Conservation (phyloP, 768 basidiomycete genomes). For the Mrakia hoshinonis region DNA sequence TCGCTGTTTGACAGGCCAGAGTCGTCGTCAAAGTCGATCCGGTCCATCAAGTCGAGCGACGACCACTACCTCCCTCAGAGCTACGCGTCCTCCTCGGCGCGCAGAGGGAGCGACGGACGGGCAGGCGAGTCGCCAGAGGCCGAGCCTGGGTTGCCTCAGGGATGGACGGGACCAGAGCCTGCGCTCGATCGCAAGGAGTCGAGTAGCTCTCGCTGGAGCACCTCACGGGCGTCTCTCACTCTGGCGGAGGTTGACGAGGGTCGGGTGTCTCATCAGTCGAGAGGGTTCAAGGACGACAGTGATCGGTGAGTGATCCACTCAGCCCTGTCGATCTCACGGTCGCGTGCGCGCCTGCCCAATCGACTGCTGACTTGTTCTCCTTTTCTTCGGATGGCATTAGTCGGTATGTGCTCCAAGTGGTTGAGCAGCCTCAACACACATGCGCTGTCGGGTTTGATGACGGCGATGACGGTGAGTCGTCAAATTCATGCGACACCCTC, state of each 20-base stretch:
- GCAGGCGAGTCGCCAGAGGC: neutral
- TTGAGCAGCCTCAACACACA: neutral
- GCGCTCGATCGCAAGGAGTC: neutral
- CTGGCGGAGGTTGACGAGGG: neutral
- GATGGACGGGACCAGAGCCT: neutral
- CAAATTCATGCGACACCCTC: neutral
- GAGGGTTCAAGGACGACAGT: neutral
- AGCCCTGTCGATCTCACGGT: neutral
- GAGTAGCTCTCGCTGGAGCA: neutral
- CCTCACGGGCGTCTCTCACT: neutral
- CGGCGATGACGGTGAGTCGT: neutral
- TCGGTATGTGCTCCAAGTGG: neutral
- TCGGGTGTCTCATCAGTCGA: conserved; percentile 2
- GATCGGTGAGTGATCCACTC: conserved; percentile 1
- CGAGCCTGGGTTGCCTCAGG: neutral
- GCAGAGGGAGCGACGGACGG: neutral
- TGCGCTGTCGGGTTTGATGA: conserved; percentile 4
- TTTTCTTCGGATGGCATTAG: neutral
- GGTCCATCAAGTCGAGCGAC: neutral
- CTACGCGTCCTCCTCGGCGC: neutral
- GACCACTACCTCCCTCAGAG: neutral
- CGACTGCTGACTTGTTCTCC: neutral
- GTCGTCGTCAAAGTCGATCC: conserved; percentile 2
- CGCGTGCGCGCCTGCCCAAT: neutral
- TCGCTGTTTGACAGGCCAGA: conserved; percentile 1